Base-by-base conservation (phyloP, 768 basidiomycete genomes). In the Suillus weaverae region DNA sequence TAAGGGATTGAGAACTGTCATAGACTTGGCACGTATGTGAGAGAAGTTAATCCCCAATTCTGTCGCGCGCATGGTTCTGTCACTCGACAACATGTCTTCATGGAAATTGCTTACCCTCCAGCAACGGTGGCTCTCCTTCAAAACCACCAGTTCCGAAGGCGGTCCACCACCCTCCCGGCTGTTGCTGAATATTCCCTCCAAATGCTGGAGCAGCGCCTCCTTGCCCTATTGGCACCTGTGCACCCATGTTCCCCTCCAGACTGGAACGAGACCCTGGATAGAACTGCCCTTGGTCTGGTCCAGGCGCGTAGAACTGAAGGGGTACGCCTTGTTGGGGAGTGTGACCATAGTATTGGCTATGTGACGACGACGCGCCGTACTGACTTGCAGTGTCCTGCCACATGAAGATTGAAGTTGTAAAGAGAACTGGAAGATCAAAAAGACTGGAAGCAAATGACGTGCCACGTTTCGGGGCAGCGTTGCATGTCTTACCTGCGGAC, bases 11-110 rank as follows among this genome's bases (percentile, higher is more conserved):
- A 99, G 86, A 9, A 99, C 97, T 0, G 97, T 95, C 78, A 96
- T 78, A 30, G 95, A 93, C 81, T 99, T 99, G 63, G 86, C 89
- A 41, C 91, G 86, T 78, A 99, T 99, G 75, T 99, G 97, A 41
- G 89, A 87, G 70, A 99, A 97, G 80, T 99, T 99, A 75, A 99
- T 96, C 46, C 97, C 97, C 41, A 99, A 88, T 75, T 99, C 97
- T 99, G 71, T 16, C 61, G 10, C 16, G 30, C 38, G 32, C 26
- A 48, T 36, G 30, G 33, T 14, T 22, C 60, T 32, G 43, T 43
- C 43, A 61, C 61, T 61, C 43, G 56, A 60, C 20, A 56, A 16
- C n/a, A 55, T n/a, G 10, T 7, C 4, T 5, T 51, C n/a, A 36
- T 18, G 30, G 62, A 44, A 39, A 30, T 41, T 36, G 77, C 82